These are phyloP conservation scores for Arachis monticola DNA, from an alignment of 331 rosid species.

Conservation along the genomic window DNA sequence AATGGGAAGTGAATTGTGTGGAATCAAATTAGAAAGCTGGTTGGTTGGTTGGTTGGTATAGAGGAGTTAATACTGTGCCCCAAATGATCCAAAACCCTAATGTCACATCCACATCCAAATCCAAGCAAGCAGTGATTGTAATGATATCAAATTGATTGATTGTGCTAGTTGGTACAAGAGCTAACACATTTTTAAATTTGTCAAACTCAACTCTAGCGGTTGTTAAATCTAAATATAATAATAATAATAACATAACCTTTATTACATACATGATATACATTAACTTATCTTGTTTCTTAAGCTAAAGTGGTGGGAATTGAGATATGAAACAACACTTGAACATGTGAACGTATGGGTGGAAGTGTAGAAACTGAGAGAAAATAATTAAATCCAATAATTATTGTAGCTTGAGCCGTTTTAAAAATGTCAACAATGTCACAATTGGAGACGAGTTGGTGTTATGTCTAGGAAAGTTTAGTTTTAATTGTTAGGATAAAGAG, in stretches of 20 bases:
- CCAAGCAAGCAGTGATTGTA: conserved; percentile 8
- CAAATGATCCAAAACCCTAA: not conserved
- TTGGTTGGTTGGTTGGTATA: conserved; percentile 37
- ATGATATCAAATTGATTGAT: conserved; percentile 32
- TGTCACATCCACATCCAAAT: conserved; percentile 24
- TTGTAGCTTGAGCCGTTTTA: conserved; percentile 13
- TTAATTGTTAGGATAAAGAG: conserved; percentile 21
- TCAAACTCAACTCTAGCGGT: conserved; percentile 28
- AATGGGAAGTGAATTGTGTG: not conserved
- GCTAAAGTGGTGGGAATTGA: not conserved
- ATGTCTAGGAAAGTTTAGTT: conserved; percentile 28
- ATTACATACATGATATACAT: not conserved
- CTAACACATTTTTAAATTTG: conserved; percentile 14
- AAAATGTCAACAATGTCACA: conserved; percentile 10
- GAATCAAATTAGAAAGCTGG: conserved; percentile 26
- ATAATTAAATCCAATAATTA: conserved; percentile 14
- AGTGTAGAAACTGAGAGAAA: conserved; percentile 25
- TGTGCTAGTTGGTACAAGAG: conserved; percentile 30
- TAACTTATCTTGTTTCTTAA: conserved; percentile 23
- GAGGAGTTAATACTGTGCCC: conserved; percentile 34
- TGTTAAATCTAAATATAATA: conserved; percentile 21
- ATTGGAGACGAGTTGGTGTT: conserved; percentile 24
- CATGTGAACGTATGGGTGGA: not conserved
- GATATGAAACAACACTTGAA: not conserved
- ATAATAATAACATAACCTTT: not conserved